Evolutionary conservation across 164 flowering plant genomes (phyloP).

Genomic region (Brasenia schreberi): DNA sequence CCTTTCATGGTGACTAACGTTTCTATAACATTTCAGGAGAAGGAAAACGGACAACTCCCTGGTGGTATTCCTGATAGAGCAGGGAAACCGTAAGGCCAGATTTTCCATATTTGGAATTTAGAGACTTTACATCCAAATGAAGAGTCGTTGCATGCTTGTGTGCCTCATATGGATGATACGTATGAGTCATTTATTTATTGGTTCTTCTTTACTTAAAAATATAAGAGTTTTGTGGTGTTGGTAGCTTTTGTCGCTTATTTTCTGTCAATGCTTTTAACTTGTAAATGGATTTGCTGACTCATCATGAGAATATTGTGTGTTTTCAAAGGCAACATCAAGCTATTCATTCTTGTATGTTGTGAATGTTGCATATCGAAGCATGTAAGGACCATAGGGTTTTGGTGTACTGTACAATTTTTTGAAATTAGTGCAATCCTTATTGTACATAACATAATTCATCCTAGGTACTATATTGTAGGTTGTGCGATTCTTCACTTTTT

Average conservation of each 20-base stretch:
- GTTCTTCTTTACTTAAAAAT: neutral
- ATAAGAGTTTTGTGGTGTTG: neutral
- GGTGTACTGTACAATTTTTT: neutral
- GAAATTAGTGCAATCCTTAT: no score
- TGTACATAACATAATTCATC: no score
- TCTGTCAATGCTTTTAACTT: neutral
- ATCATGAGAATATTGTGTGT: neutral
- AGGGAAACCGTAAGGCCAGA: slow-evolving; percentile 13
- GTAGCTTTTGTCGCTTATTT: neutral
- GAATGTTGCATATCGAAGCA: neutral
- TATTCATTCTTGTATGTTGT: no score
- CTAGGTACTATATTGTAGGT: no score
- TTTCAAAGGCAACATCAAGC: neutral
- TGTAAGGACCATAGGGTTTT: neutral
- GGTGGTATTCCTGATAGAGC: slow-evolving; percentile 8
- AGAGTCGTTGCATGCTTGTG: neutral
- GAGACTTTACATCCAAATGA: neutral
- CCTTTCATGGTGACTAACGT: neutral
- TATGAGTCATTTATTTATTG: no score
- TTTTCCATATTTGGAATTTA: neutral
- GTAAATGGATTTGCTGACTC: neutral
- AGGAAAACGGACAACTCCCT: slow-evolving; percentile 3
- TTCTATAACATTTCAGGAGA: slow-evolving; percentile 10
- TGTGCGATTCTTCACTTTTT: no score
- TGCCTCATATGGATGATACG: neutral